A percentile compares a stretch with the other conserved stretches of the same genome.
phyloP scores from a whole-genome alignment of 164 flowering plant species.

The Litsea cubeba region DNA sequence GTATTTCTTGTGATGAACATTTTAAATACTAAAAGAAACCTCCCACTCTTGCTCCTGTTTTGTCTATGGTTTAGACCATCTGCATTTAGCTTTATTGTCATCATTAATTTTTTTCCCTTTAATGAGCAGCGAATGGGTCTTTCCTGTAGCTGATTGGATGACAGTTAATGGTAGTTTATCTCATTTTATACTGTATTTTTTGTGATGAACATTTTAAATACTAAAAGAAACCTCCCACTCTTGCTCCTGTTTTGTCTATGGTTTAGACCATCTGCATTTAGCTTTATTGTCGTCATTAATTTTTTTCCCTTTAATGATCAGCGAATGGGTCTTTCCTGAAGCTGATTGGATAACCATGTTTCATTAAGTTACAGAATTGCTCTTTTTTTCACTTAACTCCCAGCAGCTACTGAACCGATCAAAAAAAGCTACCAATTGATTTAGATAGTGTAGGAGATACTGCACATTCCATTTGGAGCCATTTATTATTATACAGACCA shows the following conservation, averaged over 20 bases:
- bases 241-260: too few relatives aligned
- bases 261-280: too few relatives aligned
- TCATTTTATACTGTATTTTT: too few relatives aligned
- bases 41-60: neutral
- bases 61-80: too few relatives aligned
- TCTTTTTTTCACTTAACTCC: too few relatives aligned
- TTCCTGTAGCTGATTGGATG: neutral
- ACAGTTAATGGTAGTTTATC: neutral
- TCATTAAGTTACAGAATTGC: too few relatives aligned
- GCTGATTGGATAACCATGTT: neutral
- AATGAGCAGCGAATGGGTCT: neutral
- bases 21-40: neutral
- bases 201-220: neutral
- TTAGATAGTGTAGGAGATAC: neutral
- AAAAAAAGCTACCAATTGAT: neutral
- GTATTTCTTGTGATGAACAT: neutral
- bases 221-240: neutral
- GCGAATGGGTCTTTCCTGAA: neutral
- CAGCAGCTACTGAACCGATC: too few relatives aligned
- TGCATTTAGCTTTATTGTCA: too few relatives aligned
- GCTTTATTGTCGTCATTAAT: too few relatives aligned
- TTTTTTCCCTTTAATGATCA: neutral
- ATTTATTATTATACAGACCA: neutral
- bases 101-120: too few relatives aligned
- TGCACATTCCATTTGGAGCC: neutral